These are phyloP conservation scores for Fusarium duplospermum DNA, from an alignment of 2,329 filamentous ascomycete genomes.

Conservation along the genomic window DNA sequence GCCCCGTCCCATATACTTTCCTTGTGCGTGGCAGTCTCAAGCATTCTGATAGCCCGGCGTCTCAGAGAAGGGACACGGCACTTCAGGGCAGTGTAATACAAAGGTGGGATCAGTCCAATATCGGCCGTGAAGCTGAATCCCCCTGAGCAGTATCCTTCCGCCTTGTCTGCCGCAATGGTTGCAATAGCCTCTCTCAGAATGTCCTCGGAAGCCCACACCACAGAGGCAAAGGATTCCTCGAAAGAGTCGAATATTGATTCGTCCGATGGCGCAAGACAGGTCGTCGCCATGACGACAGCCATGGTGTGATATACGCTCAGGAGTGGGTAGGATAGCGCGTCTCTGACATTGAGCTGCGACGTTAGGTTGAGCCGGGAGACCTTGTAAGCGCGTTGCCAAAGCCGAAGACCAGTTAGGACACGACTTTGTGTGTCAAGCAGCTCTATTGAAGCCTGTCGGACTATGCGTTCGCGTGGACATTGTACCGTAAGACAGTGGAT, in stretches of 20 bases:
- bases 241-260: neutral
- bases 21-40: neutral
- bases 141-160: neutral
- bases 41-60: neutral
- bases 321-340: neutral
- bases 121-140: neutral
- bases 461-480: neutral
- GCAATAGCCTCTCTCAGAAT: neutral
- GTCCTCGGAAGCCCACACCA: neutral
- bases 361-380: neutral
- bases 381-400: neutral
- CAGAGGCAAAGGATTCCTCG: neutral
- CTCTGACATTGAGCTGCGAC: neutral
- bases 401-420: neutral
- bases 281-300: neutral
- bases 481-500: neutral
- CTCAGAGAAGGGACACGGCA: neutral
- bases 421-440: neutral
- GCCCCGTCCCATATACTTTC: neutral
- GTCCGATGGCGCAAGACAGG: neutral
- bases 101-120: neutral
- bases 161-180: neutral
- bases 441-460: neutral
- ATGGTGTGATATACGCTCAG: neutral
- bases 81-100: neutral